Evolutionary conservation across 768 basidiomycete genomes (phyloP).

Genomic region (Amanita polypyramis): DNA sequence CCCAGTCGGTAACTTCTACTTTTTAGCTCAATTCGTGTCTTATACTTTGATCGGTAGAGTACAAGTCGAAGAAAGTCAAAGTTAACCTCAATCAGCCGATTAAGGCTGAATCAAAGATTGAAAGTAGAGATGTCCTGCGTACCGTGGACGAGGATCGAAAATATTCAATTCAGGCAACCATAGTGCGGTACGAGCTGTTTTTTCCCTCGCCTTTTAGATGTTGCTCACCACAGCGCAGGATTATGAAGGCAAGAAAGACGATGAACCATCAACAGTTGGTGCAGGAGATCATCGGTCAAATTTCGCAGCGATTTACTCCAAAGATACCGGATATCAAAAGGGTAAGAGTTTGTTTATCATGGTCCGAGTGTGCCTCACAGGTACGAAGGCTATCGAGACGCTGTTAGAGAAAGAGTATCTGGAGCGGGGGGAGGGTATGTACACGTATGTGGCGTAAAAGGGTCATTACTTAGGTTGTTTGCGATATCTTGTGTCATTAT

Average conservation of each 20-base stretch:
- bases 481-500: neutral
- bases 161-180: constrained; percentile 90
- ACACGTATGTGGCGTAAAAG: constrained; percentile 60
- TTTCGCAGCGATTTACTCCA: constrained; percentile 79
- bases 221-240: constrained; percentile 36
- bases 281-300: constrained; percentile 83
- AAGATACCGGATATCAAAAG: constrained; percentile 97
- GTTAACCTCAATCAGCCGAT: constrained; percentile 88
- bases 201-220: neutral
- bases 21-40: constrained; percentile 17
- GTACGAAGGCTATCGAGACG: constrained; percentile 72
- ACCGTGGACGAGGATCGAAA: constrained; percentile 96
- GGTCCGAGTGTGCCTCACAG: constrained; percentile 31
- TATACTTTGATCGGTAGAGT: constrained; percentile 39
- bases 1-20: constrained; percentile 32
- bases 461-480: too few relatives aligned
- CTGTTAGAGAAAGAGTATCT: constrained; percentile 97
- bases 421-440: constrained; percentile 82
- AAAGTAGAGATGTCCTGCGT: constrained; percentile 81
- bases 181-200: constrained; percentile 50
- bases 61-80: constrained; percentile 90
- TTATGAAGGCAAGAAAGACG: constrained; percentile 93
- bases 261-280: constrained; percentile 91
- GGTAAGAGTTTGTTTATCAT: constrained; percentile 29
- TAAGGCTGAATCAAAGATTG: constrained; percentile 89